Evolutionary conservation across 192 early-diverging fungal genomes (phyloP), one percentile per base, ranked within the genome.

Genomic region (Coemansia sp.): DNA sequence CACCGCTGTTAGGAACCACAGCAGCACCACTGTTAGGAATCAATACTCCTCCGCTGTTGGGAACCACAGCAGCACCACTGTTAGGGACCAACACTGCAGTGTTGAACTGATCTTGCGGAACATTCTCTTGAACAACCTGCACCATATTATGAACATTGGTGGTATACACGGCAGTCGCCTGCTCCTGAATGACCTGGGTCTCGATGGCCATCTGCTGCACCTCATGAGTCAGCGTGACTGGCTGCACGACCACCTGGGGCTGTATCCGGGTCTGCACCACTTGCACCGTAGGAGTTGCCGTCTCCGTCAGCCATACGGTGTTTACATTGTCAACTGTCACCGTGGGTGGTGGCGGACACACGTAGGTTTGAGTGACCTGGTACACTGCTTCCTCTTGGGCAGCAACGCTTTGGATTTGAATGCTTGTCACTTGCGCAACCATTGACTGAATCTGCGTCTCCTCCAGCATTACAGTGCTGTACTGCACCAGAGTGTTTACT

Each of bases 241-340:
- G 67, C 67, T 77, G 73, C 38, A 70, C 67, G 21, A 77, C 63
- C 19, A 77, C 63, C 59, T 77, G 73, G 0, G 67, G 73, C 63
- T 70, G 62, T 18, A 66, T 33, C 18, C 61, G 63, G 6, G 73
- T 77, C 52, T 70, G 59, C 35, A 70, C 55, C 6, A 77, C 67
- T 56, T 77, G 73, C 35, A 77, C 55, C 2, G 73, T 77, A 13
- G 73, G 73, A 10, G 73, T 77, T 6, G 50, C 67, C 1, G 73
- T 77, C 56, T 70, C 73, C 1, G 67, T 66, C 39, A 70, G 12
- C 73, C 73, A 77, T 30, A 77, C 53, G 1, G 59, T 66, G 53
- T 77, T 70, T 52, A 77, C 56, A 39, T 70, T 59, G 63, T 70
- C 56, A 15, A 77, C 67, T 0, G 73, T 70, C 14, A 65, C 59